phyloP scores from a whole-genome alignment of 768 basidiomycete genomes.

The Leucosporidium scottii region DNA sequence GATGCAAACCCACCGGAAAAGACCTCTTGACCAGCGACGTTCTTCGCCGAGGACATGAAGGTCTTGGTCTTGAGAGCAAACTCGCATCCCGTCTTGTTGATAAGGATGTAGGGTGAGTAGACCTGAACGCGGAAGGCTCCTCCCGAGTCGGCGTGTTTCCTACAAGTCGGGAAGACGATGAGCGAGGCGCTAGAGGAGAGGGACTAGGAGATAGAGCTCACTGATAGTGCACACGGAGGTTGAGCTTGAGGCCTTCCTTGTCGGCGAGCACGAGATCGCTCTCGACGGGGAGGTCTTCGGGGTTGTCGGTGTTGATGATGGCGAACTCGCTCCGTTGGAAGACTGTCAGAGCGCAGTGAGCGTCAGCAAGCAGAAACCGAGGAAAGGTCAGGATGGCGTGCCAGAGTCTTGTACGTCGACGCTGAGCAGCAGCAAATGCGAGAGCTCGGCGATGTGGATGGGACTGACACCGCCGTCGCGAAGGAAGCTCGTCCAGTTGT shows the following conservation, averaged over 20 bases:
- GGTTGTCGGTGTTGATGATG: constrained; percentile 89
- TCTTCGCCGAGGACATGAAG: constrained; percentile 56
- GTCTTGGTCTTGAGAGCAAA: constrained; percentile 61
- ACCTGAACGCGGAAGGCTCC: constrained; percentile 95
- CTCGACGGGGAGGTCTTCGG: constrained; percentile 82
- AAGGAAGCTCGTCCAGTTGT: constrained; percentile 90
- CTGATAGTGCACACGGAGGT: constrained; percentile 83
- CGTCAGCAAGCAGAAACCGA: not conserved
- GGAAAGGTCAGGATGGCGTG: constrained; percentile 40
- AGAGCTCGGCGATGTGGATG: constrained; percentile 86
- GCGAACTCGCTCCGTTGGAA: constrained; percentile 93
- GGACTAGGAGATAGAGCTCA: constrained; percentile 45
- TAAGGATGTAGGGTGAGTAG: constrained; percentile 76
- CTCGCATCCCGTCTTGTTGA: constrained; percentile 87
- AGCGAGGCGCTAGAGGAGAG: not conserved
- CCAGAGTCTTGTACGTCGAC: constrained; percentile 83
- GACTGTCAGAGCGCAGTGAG: constrained; percentile 46
- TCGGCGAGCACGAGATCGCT: constrained; percentile 65
- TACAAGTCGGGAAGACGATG: constrained; percentile 33
- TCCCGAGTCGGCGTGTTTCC: constrained; percentile 78
- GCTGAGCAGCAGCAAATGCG: constrained; percentile 81
- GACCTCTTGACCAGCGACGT: constrained; percentile 71
- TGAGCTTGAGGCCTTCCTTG: constrained; percentile 62
- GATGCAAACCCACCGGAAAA: constrained; percentile 50
- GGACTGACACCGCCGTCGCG: constrained; percentile 92